Base-by-base conservation (phyloP, 2,329 filamentous ascomycete species). In the Ceratocystiopsis minuta region DNA sequence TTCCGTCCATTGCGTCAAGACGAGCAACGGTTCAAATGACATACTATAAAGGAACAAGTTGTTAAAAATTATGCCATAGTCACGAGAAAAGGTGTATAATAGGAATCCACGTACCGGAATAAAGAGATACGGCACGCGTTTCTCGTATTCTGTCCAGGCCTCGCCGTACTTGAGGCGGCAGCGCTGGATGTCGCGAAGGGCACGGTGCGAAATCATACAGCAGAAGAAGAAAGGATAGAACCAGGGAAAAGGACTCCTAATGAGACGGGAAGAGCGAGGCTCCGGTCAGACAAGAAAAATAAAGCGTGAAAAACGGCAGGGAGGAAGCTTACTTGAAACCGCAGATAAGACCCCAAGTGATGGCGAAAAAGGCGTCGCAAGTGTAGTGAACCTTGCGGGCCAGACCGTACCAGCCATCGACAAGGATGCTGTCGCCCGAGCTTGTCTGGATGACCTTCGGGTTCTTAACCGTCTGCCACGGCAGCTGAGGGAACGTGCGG, bases 141-240 rank as follows among this genome's bases (percentile, higher is more conserved):
- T 48, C 46, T 52, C 51, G 43, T 52, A 52, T 46, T 52, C 39
- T 11, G 38, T 46, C 51, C 51, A 52, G 34, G 51, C 46, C 12
- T 50, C 50, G 43, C 51, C 84, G 60, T 93, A 93, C 67, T 84
- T 87, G 53, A 65, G 66, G 47, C 75, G 74, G 60, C 85, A 93
- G 49, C 78, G 70, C 54, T 78, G 67, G 48, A 88, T 84, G 56
- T 93, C 85, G 49, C 85, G 70, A 41, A 64, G 61, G 12, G 82
- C 80, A 45, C 84, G 79, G 60, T 92, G 85, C 3, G 75, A 66
- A 54, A 92, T 90, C 83, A 90, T 90, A 50, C 64, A 63, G 33
- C 66, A 65, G 58, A 93, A 93, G 67, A 93, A 93, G 37, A 83
- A 58, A 0, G 83, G 80, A 54, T 92, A 90, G 60, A 93, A 92